These are phyloP conservation scores for Tulasnella sp. DNA, from an alignment of 768 basidiomycete genomes.

Conservation along the genomic window DNA sequence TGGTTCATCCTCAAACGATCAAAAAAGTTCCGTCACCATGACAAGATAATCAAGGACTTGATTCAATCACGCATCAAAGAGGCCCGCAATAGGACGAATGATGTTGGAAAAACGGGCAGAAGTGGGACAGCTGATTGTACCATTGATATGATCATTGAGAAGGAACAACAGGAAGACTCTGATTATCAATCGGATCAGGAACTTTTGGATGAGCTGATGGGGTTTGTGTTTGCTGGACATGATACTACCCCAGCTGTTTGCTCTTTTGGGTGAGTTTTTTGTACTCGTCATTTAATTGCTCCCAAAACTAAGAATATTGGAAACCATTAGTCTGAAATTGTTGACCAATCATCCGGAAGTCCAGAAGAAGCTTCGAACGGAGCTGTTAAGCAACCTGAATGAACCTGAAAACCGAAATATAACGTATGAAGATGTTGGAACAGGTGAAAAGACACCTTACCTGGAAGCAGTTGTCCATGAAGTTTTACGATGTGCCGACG, in stretches of 20 bases:
- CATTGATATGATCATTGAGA: too few relatives aligned
- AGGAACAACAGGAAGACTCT: neutral
- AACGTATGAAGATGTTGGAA: slow-evolving; percentile 1
- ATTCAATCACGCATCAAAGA: too few relatives aligned
- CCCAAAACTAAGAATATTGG: too few relatives aligned
- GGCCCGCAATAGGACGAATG: too few relatives aligned
- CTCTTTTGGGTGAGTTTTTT: too few relatives aligned
- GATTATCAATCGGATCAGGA: neutral
- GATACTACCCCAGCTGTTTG: neutral
- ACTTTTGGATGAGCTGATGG: neutral
- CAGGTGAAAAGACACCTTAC: slow-evolving; percentile 7
- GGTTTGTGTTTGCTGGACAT: neutral
- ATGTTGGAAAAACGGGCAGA: too few relatives aligned
- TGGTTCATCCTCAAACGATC: too few relatives aligned
- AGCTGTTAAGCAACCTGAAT: neutral
- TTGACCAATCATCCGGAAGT: neutral
- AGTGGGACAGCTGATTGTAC: too few relatives aligned
- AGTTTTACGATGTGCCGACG: neutral
- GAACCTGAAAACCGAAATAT: neutral
- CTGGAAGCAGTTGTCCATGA: slow-evolving; percentile 1
- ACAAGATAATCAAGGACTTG: too few relatives aligned
- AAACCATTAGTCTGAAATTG: slow-evolving; percentile 1
- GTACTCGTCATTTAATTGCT: too few relatives aligned
- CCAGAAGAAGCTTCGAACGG: neutral
- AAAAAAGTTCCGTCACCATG: too few relatives aligned